phyloP scores from a whole-genome alignment of 345 rosid species.

The Rhizophora mangle region DNA sequence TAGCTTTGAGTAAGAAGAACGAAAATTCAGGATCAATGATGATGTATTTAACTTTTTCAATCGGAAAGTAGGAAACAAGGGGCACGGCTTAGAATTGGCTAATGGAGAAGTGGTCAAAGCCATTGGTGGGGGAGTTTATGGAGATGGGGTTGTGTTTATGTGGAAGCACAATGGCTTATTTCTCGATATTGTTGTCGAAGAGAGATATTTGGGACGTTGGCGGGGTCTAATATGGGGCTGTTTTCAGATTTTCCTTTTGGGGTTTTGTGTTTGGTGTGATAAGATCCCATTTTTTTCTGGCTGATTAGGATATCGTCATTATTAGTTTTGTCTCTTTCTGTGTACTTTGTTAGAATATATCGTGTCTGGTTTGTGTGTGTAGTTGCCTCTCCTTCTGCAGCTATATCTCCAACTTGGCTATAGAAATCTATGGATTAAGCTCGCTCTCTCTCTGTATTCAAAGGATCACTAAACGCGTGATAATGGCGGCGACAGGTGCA shows the following conservation, averaged over 20 bases:
- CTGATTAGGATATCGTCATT: neutral
- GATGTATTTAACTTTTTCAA: neutral
- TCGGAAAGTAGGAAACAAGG: slow-evolving; percentile 24
- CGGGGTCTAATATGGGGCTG: neutral
- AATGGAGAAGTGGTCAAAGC: slow-evolving; percentile 42
- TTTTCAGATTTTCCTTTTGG: neutral
- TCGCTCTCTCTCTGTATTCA: neutral
- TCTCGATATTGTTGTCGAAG: neutral
- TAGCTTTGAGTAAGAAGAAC: neutral
- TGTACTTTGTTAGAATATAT: neutral
- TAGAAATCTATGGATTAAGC: neutral
- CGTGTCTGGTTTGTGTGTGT: neutral
- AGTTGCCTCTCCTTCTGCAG: neutral
- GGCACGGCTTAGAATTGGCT: slow-evolving; percentile 33
- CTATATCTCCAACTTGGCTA: neutral
- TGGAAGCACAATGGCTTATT: neutral
- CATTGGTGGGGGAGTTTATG: slow-evolving; percentile 26
- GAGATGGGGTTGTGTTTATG: neutral
- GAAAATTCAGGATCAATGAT: slow-evolving; percentile 19
- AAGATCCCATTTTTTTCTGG: neutral
- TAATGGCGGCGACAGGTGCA: neutral
- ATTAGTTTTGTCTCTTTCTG: neutral
- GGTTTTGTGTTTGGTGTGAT: neutral
- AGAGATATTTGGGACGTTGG: neutral
- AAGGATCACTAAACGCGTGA: neutral